These are phyloP conservation scores for Trametes punicea DNA, from an alignment of 768 basidiomycete genomes.

Conservation along the genomic window DNA sequence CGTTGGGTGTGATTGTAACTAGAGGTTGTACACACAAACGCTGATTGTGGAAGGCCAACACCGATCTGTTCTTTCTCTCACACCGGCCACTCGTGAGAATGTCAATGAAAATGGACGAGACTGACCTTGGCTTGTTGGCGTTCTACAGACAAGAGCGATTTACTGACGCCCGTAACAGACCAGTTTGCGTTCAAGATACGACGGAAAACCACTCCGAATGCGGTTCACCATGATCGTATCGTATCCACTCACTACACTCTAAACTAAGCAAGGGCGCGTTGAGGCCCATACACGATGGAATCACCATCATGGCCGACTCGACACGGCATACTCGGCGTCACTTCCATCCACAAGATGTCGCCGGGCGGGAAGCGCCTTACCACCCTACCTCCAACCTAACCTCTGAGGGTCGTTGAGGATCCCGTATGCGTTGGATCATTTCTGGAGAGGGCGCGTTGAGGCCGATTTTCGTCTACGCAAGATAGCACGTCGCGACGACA, in stretches of 20 bases:
- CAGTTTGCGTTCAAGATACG: too few relatives aligned
- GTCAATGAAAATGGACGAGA: too few relatives aligned
- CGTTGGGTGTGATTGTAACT: too few relatives aligned
- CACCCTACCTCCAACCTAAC: slow-evolving; percentile 20
- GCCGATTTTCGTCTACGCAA: slow-evolving; percentile 34
- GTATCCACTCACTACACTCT: slow-evolving; percentile 1
- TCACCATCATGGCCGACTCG: slow-evolving; percentile 6
- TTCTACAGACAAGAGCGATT: too few relatives aligned
- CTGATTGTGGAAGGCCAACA: too few relatives aligned
- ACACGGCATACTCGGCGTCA: slow-evolving; percentile 6
- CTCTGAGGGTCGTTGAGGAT: slow-evolving; percentile 31
- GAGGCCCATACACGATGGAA: slow-evolving; percentile 25
- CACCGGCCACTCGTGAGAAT: too few relatives aligned
- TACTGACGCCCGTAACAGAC: too few relatives aligned
- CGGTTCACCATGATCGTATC: slow-evolving; percentile 1
- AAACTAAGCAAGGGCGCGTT: slow-evolving; percentile 23
- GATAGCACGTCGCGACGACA: slow-evolving; percentile 9
- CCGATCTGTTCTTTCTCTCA: too few relatives aligned
- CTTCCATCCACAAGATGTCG: slow-evolving; percentile 5
- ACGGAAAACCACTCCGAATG: too few relatives aligned
- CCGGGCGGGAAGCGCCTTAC: slow-evolving; percentile 18
- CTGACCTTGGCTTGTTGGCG: too few relatives aligned
- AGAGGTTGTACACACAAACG: too few relatives aligned
- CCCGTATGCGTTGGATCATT: slow-evolving; percentile 26
- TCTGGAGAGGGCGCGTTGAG: slow-evolving; percentile 51